Base-by-base conservation (phyloP, 1,284 basidiomycete species). In the Pseudozyma sp. region DNA sequence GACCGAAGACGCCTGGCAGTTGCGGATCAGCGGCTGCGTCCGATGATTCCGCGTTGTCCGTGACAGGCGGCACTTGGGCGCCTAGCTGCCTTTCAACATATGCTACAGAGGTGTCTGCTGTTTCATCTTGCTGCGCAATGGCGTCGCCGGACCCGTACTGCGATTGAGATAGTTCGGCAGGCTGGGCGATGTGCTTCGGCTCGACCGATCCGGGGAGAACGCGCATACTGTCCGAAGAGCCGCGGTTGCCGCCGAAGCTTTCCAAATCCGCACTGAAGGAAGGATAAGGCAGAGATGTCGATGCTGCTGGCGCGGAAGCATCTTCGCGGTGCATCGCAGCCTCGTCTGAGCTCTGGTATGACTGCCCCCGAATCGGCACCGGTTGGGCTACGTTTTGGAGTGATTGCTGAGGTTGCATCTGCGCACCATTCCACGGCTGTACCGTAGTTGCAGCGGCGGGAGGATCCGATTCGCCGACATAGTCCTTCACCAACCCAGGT, bases 401-500 rank as follows among this genome's bases (percentile, higher is more conserved):
- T 4, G 29, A 9, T 10, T 47, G 52, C 44, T 59, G 51, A 10
- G 40, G 50, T 13, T 45, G 35, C 0, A 5, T 8, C 5, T 19
- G 31, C 33, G 34, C 46, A 7, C 31, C 46, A 10, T 48, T 16
- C 56, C 52, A 55, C 17, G 33, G 45, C 3, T 29, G 34, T 24
- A 40, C 31, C 17, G 47, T 47, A 1, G 16, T 24, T 0, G 51
- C 11, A 1, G 48, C 51, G 1, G 33, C 8, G 31, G 67, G 61
- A 29, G 69, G 69, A 29, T 64, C 57, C 0, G 65, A 58, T 54
- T 73, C 66, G 0, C 58, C 24, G 1, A 81, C 64, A 37, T 71
- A 72, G 53, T 84, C 81, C 11, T 66, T 71, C 30, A 81, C 80
- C 47, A 75, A 50, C 4, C 82, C 82, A 3, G 82, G 82, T 10